These are phyloP conservation scores for Raphanus hybrid DNA, from an alignment of 441 rosid genomes.

Conservation along the genomic window DNA sequence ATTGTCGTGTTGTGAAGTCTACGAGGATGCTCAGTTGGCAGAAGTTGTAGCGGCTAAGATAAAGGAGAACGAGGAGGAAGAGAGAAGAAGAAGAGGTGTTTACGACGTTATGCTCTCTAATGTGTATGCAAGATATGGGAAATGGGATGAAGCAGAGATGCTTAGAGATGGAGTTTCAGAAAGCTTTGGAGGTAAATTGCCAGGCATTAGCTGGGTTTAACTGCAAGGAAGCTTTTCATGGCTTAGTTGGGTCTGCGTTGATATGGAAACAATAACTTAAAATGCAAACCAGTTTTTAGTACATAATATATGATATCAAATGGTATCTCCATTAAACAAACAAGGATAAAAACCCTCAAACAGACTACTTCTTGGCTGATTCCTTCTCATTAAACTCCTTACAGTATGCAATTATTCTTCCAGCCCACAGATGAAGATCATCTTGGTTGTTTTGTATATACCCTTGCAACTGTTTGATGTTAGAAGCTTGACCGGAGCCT, in stretches of 20 bases:
- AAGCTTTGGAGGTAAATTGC: constrained; percentile 48
- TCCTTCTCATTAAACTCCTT: constrained; percentile 1
- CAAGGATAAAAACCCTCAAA: not conserved
- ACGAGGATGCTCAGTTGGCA: constrained; percentile 64
- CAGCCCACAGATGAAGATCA: constrained; percentile 3
- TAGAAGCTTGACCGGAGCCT: constrained; percentile 1
- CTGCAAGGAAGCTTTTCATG: not conserved
- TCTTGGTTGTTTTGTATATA: not conserved
- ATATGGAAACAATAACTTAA: not conserved
- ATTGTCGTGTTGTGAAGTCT: constrained; percentile 71
- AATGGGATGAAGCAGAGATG: constrained; percentile 71
- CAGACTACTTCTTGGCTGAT: not conserved
- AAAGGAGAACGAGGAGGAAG: constrained; percentile 50
- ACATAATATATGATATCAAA: not conserved
- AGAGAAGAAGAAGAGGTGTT: constrained; percentile 66
- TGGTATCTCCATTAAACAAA: not conserved
- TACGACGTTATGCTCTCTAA: constrained; percentile 85
- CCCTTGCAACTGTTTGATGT: constrained; percentile 9
- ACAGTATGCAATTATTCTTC: constrained; percentile 3
- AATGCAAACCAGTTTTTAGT: not conserved
- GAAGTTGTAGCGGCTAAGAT: constrained; percentile 68
- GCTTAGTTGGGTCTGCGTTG: not conserved
- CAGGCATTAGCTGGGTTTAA: constrained; percentile 70
- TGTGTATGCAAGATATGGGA: constrained; percentile 72
- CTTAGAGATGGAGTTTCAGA: constrained; percentile 55